Percentiles rank a stretch among this genome's conserved stretches.
Evolutionary conservation across 768 basidiomycete species (phyloP).

Genomic region (Hortiboletus flavorubellus): DNA sequence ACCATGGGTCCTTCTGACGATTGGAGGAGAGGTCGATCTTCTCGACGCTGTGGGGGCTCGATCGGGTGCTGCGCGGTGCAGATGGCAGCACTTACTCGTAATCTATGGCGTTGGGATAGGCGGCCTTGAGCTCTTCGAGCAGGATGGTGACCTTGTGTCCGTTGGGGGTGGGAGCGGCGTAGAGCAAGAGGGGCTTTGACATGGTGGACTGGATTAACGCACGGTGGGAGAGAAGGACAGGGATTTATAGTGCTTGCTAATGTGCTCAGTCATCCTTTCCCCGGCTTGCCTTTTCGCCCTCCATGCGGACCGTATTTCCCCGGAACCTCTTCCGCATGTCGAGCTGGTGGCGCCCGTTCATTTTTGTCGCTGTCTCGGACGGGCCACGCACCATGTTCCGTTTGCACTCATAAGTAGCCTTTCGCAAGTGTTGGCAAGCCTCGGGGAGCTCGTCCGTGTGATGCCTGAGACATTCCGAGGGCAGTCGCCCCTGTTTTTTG

Average conservation of each 20-base stretch:
- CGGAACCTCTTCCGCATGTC: constrained; percentile 84
- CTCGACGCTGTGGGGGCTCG: constrained; percentile 37
- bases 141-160: constrained; percentile 48
- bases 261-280: constrained; percentile 6
- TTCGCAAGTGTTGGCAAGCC: constrained; percentile 73
- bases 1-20: constrained; percentile 82
- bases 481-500: constrained; percentile 68
- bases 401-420: constrained; percentile 88
- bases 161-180: constrained; percentile 55
- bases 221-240: not conserved
- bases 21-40: constrained; percentile 58
- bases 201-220: constrained; percentile 7
- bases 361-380: not conserved
- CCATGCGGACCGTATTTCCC: constrained; percentile 62
- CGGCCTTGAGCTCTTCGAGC: constrained; percentile 61
- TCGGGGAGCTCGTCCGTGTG: constrained; percentile 77
- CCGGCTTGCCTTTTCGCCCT: constrained; percentile 21
- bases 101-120: constrained; percentile 42
- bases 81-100: constrained; percentile 43
- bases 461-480: constrained; percentile 79
- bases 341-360: constrained; percentile 40
- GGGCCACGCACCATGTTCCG: constrained; percentile 67
- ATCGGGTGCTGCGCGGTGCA: not conserved
- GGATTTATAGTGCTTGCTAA: constrained; percentile 25
- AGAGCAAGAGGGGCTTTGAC: constrained; percentile 30